These are phyloP conservation scores for Kwoniella botswanensis DNA, from an alignment of 768 basidiomycete species.

Conservation along the genomic window DNA sequence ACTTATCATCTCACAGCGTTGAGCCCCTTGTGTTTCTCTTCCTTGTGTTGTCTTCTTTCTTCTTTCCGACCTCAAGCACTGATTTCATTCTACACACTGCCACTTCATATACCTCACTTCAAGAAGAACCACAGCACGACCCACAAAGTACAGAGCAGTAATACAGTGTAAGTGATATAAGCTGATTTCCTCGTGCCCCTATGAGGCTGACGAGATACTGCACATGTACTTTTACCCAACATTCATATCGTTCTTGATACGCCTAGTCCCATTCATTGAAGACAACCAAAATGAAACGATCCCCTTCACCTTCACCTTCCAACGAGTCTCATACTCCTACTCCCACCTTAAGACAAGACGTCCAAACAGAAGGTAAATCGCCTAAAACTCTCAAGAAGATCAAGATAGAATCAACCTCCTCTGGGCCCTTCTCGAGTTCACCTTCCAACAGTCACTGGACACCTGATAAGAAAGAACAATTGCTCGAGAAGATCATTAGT, in stretches of 20 bases:
- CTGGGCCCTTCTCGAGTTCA: background rate
- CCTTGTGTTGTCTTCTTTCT: too few relatives aligned
- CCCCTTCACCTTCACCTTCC: background rate
- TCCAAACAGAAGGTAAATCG: background rate
- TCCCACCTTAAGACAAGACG: background rate
- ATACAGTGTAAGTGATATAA: too few relatives aligned
- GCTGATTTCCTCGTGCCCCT: too few relatives aligned
- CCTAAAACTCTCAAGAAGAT: background rate
- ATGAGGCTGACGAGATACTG: background rate
- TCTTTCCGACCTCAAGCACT: too few relatives aligned
- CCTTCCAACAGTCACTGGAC: conserved; percentile 10
- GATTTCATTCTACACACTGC: too few relatives aligned
- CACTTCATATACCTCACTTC: too few relatives aligned
- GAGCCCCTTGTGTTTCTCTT: too few relatives aligned
- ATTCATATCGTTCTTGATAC: background rate
- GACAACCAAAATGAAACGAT: conserved; percentile 1
- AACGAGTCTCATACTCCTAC: background rate
- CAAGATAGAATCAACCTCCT: background rate
- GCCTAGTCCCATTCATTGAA: background rate
- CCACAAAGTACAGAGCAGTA: too few relatives aligned
- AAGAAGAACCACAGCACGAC: too few relatives aligned
- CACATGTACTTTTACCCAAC: background rate
- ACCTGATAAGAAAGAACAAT: conserved; percentile 19
- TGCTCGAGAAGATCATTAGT: conserved; percentile 19
- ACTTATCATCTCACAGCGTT: too few relatives aligned